Evolutionary conservation across 1,139 yeast genomes (phyloP), one percentile per base, ranked within the genome.

Genomic region (Saccharomyces hybrid): DNA sequence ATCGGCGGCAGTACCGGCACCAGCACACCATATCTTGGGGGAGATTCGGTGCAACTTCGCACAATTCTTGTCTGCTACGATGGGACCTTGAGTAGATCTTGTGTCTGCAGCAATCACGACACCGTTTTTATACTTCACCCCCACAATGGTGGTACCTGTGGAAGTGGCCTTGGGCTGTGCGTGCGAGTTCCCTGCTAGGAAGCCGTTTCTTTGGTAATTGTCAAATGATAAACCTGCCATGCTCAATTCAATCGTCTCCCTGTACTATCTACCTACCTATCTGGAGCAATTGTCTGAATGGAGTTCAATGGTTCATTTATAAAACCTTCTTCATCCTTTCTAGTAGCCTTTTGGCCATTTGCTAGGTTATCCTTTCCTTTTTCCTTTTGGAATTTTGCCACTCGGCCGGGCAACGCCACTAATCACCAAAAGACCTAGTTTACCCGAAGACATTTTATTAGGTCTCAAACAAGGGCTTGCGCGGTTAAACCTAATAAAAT

Each of bases 1-100:
- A 70, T 93, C 99, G n/a, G 99, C 99, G 49, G 99, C 99, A 20
- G 99, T 93, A 71, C 99, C 99, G 4, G 99, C 99, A 65, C 99
- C 99, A 54, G 97, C 97, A 82, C 98, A 93, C 99, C 99, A 93
- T 68, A 93, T 93, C 68, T 80, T 81, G 11, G 99, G 97, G 2
- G 97, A 81, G 64, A 93, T 81, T 65, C 96, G 77, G 74, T 93
- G 99, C 61, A 93, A 78, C 74, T 93, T 93, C 70, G 91, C 97
- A 78, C 98, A 91, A 76, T 93, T 93, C 77, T 93, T 91, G 75
- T 93, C 98, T 14, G 99, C 99, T 34, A 93, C 98, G 63, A 93
- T 90, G 56, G 84, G 85, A 25, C 99, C 99, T 44, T 95, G 84
- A 3, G 99, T 93, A 56, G 99, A 98, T 74, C 99, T 83, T 28